These are phyloP conservation scores for Diaporthe humulicola DNA, from an alignment of 2,329 filamentous ascomycete genomes.

Conservation along the genomic window DNA sequence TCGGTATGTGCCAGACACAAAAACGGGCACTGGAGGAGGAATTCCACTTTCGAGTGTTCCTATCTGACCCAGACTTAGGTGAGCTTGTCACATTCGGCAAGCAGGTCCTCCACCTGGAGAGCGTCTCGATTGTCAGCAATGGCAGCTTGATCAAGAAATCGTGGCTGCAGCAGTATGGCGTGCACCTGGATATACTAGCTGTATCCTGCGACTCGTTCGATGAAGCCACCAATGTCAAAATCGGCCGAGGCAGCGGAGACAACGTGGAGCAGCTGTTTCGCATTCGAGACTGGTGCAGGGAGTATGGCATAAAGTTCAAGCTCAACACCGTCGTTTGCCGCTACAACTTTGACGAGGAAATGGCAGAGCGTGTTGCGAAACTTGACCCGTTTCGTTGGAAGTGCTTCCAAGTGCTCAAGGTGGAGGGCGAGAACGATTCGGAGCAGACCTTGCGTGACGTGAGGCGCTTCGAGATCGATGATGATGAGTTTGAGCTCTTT, in stretches of 20 bases:
- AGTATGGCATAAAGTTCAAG: conserved; percentile 67
- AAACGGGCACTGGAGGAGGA: not conserved
- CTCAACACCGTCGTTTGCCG: conserved; percentile 67
- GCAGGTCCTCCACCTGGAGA: conserved; percentile 60
- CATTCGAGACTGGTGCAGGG: conserved; percentile 59
- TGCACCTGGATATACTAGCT: conserved; percentile 66
- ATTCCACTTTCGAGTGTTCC: no score
- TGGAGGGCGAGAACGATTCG: conserved; percentile 65
- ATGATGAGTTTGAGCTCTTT: conserved; percentile 61
- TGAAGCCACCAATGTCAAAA: conserved; percentile 61
- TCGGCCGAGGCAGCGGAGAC: conserved; percentile 63
- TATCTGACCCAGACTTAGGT: not conserved
- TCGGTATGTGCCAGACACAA: conserved; percentile 37
- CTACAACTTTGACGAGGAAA: conserved; percentile 64
- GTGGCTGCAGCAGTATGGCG: conserved; percentile 57
- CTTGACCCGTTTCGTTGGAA: conserved; percentile 68
- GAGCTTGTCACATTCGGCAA: conserved; percentile 63
- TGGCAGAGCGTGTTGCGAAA: conserved; percentile 53
- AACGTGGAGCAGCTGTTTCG: conserved; percentile 59
- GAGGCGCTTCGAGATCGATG: conserved; percentile 58
- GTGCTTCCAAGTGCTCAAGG: conserved; percentile 66
- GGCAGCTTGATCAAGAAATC: conserved; percentile 59
- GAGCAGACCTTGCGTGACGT: conserved; percentile 55
- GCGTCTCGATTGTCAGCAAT: conserved; percentile 67
- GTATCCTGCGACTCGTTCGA: conserved; percentile 69